These are phyloP conservation scores for Takakia lepidozioides DNA, from an alignment of 225 moss, liverwort and hornwort genomes.

Conservation along the genomic window DNA sequence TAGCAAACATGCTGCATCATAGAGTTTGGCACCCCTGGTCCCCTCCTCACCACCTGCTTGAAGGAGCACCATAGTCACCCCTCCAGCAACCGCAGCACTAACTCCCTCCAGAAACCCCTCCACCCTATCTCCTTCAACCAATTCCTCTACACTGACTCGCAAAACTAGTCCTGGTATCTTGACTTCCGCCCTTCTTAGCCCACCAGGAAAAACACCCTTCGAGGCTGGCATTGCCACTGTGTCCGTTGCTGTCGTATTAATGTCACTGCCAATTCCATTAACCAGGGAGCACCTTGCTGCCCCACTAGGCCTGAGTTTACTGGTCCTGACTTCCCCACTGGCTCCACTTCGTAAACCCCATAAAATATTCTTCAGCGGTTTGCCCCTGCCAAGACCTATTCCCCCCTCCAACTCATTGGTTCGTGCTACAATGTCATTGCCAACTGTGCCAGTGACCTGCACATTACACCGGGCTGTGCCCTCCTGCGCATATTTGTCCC, in stretches of 20 bases:
- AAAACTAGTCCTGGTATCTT: constrained; percentile 80
- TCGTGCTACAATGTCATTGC: no score
- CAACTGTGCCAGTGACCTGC: no score
- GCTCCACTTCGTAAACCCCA: no score
- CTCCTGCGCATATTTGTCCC: no score
- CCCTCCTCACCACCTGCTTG: constrained; percentile 67
- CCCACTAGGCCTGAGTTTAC: no score
- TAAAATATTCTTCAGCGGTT: no score
- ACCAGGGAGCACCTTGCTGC: constrained; percentile 32
- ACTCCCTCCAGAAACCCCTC: constrained; percentile 45
- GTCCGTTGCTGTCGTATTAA: constrained; percentile 25
- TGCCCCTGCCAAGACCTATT: no score
- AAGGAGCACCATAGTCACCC: constrained; percentile 82
- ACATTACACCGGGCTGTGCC: no score
- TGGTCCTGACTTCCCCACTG: no score
- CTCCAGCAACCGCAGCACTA: constrained; percentile 58
- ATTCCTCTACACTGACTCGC: constrained; percentile 62
- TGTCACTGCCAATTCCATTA: constrained; percentile 49
- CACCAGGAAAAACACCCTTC: constrained; percentile 83
- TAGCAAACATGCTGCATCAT: constrained; percentile 79
- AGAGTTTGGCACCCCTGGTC: constrained; percentile 71
- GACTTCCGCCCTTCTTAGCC: constrained; percentile 79
- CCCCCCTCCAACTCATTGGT: no score
- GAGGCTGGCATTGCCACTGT: constrained; percentile 35
- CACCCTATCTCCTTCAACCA: constrained; percentile 35